Evolutionary conservation across 208 protist species (phyloP).

Genomic region (Angomonas desouzai): DNA sequence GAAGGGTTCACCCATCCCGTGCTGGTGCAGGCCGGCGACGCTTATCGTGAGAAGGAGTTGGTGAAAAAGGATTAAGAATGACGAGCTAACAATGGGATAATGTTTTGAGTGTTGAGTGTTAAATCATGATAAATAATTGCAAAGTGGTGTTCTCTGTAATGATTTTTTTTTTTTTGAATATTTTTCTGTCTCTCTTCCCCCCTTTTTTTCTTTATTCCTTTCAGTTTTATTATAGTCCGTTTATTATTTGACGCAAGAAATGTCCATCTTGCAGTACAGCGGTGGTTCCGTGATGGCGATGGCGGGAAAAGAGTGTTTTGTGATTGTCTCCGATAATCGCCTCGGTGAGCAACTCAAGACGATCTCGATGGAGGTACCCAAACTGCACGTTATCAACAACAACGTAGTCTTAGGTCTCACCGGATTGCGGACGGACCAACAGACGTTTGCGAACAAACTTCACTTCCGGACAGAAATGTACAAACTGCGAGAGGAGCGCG

Average conservation of each 20-base stretch:
- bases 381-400: slow-evolving; percentile 95
- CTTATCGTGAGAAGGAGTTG: slow-evolving; percentile 62
- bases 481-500: slow-evolving; percentile 87
- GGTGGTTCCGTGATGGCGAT: slow-evolving; percentile 97
- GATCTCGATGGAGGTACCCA: slow-evolving; percentile 94
- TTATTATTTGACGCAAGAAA: slow-evolving; percentile 22
- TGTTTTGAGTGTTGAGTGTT: no score
- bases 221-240: background rate
- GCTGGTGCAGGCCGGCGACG: slow-evolving; percentile 69
- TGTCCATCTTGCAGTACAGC: slow-evolving; percentile 95
- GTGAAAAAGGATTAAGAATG: slow-evolving; percentile 12
- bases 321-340: slow-evolving; percentile 96
- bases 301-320: slow-evolving; percentile 98
- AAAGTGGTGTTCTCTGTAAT: background rate
- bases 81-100: no score
- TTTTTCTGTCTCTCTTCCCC: slow-evolving; percentile 7
- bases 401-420: slow-evolving; percentile 94
- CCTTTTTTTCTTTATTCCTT: background rate
- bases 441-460: slow-evolving; percentile 93
- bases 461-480: slow-evolving; percentile 89
- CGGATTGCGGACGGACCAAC: slow-evolving; percentile 96
- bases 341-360: slow-evolving; percentile 96
- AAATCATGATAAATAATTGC: background rate
- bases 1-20: slow-evolving; percentile 87
- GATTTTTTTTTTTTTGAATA: background rate